Evolutionary conservation across 305 asterid species (phyloP), one percentile per base, ranked within the genome.

Genomic region (Stenogyne calaminthoides): DNA sequence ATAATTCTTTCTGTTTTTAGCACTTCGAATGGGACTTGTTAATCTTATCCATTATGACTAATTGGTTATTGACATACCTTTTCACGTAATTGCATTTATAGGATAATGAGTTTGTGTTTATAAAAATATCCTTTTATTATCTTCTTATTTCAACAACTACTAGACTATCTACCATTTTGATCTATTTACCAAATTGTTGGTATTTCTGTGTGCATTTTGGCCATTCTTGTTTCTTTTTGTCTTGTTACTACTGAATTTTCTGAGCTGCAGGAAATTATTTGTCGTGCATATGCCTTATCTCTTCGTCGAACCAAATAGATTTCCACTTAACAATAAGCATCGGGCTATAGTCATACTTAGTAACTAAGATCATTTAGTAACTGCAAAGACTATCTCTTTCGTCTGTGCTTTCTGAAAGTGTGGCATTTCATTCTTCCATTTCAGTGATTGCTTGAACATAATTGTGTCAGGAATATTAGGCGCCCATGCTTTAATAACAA

Each of bases 311-410:
- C 55, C 16, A 25, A 46, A 51, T 58, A 58, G 20, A 65, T 22
- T 40, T 42, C 15, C 19, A n/a, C n/a, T n/a, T 58, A 25, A 19
- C 39, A n/a, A 42, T 60, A 27, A 51, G 9, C 16, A 58, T 59
- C 65, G 25, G 62, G 69, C 7, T 37, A 37, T 37, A 70, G 72
- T 52, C 60, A 34, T 56, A 10, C 15, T 75, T 64, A 32, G 15
- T 37, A 37, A 52, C 22, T 72, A 10, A 54, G 75, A 47, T 29
- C 52, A 61, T 68, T 44, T 73, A n/a, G 63, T 64, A 59, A 70
- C 27, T 37, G 46, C 14, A 15, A n/a, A 66, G 49, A 32, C 39
- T 34, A 18, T 68, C 19, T 55, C 39, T 20, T 59, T n/a, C n/a
- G n/a, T n/a, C n/a, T 47, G 52, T 70, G 52, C n/a, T 67, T 58